Conservation (phyloP, 2,329 filamentous ascomycete species). For the Sporothrix inflata region DNA sequence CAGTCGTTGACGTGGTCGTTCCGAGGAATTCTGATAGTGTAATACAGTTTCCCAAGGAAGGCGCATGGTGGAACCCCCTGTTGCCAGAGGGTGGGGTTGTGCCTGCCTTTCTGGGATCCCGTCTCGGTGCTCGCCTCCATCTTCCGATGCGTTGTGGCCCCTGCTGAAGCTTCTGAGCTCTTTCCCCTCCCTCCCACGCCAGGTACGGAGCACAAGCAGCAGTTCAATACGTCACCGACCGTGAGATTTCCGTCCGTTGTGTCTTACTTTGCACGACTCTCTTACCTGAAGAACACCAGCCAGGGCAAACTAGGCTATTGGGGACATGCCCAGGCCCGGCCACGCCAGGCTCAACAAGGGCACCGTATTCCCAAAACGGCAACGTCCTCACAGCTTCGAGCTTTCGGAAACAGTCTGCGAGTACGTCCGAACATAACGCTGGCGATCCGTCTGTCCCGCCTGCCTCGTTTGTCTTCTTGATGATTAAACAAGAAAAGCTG, state of each 20-base stretch:
- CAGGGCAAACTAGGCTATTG: neutral
- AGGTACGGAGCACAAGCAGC: too few relatives aligned
- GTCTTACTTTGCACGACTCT: neutral
- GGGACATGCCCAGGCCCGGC: neutral
- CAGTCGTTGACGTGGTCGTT: neutral
- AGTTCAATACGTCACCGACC: conserved; percentile 5
- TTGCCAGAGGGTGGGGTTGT: neutral
- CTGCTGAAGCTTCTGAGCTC: neutral
- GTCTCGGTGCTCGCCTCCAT: neutral
- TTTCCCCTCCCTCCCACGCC: neutral
- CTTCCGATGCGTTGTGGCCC: neutral
- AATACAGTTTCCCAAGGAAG: neutral
- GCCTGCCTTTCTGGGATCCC: neutral
- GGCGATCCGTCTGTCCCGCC: neutral
- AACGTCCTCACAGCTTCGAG: neutral
- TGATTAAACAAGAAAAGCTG: neutral
- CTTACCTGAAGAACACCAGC: neutral
- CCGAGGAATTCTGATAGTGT: neutral
- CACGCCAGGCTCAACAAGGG: neutral
- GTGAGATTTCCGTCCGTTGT: conserved; percentile 14
- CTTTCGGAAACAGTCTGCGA: neutral
- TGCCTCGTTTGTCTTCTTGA: neutral
- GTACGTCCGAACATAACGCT: neutral
- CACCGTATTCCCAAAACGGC: neutral
- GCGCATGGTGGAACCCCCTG: neutral